Evolutionary conservation across 1,284 basidiomycete genomes (phyloP).

Genomic region (Naganishia cerealis): DNA sequence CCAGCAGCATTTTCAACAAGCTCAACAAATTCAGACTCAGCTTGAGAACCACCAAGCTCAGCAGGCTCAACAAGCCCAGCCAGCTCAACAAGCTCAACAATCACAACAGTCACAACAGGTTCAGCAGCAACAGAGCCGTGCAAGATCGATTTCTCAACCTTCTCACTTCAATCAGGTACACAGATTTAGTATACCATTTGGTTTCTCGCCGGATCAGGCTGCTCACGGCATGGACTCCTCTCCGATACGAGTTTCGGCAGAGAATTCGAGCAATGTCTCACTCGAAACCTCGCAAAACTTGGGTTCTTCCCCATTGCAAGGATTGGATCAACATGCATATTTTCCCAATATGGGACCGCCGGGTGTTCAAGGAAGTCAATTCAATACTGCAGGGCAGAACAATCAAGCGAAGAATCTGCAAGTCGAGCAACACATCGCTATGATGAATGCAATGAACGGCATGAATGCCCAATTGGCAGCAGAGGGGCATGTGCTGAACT

Average conservation of each 20-base stretch:
- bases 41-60: constrained; percentile 37
- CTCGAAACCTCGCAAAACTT: constrained; percentile 1
- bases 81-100: constrained; percentile 14
- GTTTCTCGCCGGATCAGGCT: background rate
- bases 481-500: constrained; percentile 5
- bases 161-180: constrained; percentile 16
- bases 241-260: constrained; percentile 2
- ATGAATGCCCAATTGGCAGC: constrained; percentile 7
- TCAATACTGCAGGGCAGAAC: background rate
- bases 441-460: constrained; percentile 23
- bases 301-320: constrained; percentile 16
- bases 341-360: constrained; percentile 13
- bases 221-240: constrained; percentile 7
- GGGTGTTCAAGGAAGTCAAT: background rate
- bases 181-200: constrained; percentile 17
- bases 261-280: constrained; percentile 20
- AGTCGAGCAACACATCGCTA: constrained; percentile 20
- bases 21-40: constrained; percentile 34
- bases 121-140: constrained; percentile 24
- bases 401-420: constrained; percentile 7
- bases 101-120: constrained; percentile 13
- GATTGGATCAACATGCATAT: constrained; percentile 20
- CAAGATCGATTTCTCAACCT: constrained; percentile 28
- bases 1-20: constrained; percentile 25
- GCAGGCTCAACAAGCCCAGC: constrained; percentile 36